Base-by-base conservation (phyloP, 2,329 filamentous ascomycete species). In the Tolypocladium nubicola region DNA sequence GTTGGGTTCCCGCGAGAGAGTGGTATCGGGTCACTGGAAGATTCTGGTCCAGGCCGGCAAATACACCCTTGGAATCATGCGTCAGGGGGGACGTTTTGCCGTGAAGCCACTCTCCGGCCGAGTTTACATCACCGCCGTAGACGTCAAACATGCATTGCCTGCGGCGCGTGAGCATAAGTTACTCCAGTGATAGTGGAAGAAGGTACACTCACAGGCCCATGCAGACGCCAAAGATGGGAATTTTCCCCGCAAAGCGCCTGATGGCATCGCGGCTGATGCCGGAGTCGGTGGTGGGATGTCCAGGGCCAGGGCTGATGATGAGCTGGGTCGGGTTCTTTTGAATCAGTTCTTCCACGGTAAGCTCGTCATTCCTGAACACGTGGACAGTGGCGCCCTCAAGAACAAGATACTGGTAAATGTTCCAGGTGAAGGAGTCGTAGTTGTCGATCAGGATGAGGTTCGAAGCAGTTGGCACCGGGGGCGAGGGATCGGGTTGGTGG, bases 391-490 rank as follows among this genome's bases (percentile, higher is more conserved):
- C 94, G 38, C 94, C 94, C 71, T 97, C 94, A n/a, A 99, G 85
- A 8, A 93, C 88, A 1, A 99, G 84, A 68, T 99, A 99, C 73
- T 99, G 95, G 73, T 97, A 99, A 59, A 99, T 90, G 69, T 99
- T 99, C 90, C 92, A 99, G 59, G 93, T 97, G 73, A 99, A 99
- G 4, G 94, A 97, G 74, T 99, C 94, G 74, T 97, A 99, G 75
- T 99, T 99, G 79, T 99, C 94, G 67, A 99, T 97, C 62, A 99
- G 81, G 61, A 99, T 83, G 58, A 99, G 81, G 73, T 97, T 97
- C 58, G 88, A 89, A 33, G 94, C 94, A 54, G 86, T 91, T 30
- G 87, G 72, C 56, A 97, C 79, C 40, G 86, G 85, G 55, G 85
- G 78, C 37, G 86, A 86, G 55, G 88, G 86, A 61, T 87, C 82